These are phyloP conservation scores for Penicillium sp. DNA, from an alignment of 2,329 filamentous ascomycete genomes.

Conservation along the genomic window DNA sequence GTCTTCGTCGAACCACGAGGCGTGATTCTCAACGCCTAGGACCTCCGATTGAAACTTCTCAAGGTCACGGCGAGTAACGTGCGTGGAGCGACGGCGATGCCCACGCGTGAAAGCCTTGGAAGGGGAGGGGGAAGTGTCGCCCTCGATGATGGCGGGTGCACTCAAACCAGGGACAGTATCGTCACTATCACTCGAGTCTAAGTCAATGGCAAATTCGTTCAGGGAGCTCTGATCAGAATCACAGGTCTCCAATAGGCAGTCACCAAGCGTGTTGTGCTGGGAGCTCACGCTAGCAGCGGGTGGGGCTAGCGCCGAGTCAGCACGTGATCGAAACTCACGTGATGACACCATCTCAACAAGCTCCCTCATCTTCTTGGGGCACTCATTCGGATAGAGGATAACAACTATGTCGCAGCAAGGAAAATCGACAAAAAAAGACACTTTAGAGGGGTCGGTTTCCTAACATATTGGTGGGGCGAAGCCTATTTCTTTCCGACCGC, in stretches of 20 bases:
- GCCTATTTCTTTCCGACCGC: conserved; percentile 10
- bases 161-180: not conserved
- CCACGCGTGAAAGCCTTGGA: conserved; percentile 38
- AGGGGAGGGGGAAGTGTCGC: conserved; percentile 27
- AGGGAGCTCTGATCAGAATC: not conserved
- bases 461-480: conserved; percentile 8
- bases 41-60: conserved; percentile 39
- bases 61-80: conserved; percentile 40
- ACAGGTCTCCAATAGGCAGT: not conserved
- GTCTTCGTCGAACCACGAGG: conserved; percentile 33
- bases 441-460: not conserved
- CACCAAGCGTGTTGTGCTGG: conserved; percentile 7
- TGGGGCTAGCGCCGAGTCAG: not conserved
- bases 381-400: conserved; percentile 12
- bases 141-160: conserved; percentile 33
- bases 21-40: conserved; percentile 32
- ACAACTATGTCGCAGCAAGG: not conserved
- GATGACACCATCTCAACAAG: conserved; percentile 14
- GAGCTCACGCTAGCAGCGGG: not conserved
- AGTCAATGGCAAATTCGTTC: conserved; percentile 2
- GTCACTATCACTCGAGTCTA: conserved; percentile 1
- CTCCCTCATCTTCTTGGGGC: conserved; percentile 18
- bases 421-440: not conserved
- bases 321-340: conserved; percentile 5
- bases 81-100: conserved; percentile 43